Evolutionary conservation across 768 basidiomycete species (phyloP), one percentile per base, ranked within the genome.

Genomic region (Leccinum sublutescens): DNA sequence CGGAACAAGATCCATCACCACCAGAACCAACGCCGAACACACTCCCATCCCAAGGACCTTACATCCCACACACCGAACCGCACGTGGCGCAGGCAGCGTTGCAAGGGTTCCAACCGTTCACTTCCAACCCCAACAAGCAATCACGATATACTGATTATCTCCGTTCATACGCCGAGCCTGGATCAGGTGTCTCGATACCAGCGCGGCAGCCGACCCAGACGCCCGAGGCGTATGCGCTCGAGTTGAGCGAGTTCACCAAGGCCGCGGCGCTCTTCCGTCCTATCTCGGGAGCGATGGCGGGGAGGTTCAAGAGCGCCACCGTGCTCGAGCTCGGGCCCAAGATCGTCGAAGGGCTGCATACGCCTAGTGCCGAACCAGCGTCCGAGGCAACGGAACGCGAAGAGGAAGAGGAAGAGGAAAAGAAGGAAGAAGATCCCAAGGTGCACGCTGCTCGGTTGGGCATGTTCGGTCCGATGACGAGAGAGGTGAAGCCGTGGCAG

Each of bases 211-310:
- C 85, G 0, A 79, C 75, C 1, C 91, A 94, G 70, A 79, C 73
- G 12, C 75, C 78, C 6, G 85, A 89, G 29, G 84, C 84, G 21
- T 92, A 91, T 71, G 85, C 88, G 65, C 87, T 86, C 63, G 97
- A 99, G 71, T 76, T 96, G 31, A 79, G 78, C 45, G 93, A 96
- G 65, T 98, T 93, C 63, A 85, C 91, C 2, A 92, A 94, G 69
- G 82, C 93, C 0, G 96, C 96, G 0, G 75, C 82, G 25, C 83
- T 98, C 29, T 98, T 98, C 78, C 93, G 93, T 66, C 97, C 97
- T 0, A 85, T 95, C 64, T 84, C 86, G 0, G 92, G 89, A 3
- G 92, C 93, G 15, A 98, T 98, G 92, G 93, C 94, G 0, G 89
- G 86, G 21, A 83, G 96, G n/a, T 98, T 98, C 73, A 93, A 90